phyloP scores from a whole-genome alignment of 306 rosid genomes.

The Styphnolobium japonicum region DNA sequence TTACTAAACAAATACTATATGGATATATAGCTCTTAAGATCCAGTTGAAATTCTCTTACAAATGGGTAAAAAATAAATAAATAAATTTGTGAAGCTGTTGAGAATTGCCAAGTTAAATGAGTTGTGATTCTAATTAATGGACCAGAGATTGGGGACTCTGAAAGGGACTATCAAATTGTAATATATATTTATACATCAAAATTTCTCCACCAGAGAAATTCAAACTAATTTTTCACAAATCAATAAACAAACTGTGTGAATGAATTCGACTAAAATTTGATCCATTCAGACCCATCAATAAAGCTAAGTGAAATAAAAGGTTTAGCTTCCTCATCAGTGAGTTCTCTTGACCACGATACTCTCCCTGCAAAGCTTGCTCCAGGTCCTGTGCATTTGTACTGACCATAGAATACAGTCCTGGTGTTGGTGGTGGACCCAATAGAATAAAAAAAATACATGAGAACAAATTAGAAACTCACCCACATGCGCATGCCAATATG shows the following conservation, averaged over 20 bases:
- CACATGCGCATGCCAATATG: slow-evolving; percentile 28
- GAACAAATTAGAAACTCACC: neutral
- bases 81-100: neutral
- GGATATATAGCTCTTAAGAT: neutral
- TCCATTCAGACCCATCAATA: slow-evolving; percentile 94
- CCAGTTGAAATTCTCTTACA: neutral
- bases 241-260: neutral
- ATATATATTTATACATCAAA: slow-evolving; percentile 6
- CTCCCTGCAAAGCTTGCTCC: slow-evolving; percentile 91
- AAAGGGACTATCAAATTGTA: neutral
- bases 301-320: slow-evolving; percentile 85
- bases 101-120: neutral
- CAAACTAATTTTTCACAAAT: neutral
- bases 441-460: neutral
- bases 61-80: neutral
- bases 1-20: neutral
- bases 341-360: slow-evolving; percentile 94
- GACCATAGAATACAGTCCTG: slow-evolving; percentile 98
- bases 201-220: neutral
- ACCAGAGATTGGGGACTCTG: neutral
- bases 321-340: slow-evolving; percentile 81
- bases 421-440: neutral
- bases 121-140: neutral
- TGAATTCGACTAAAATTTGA: slow-evolving; percentile 36
- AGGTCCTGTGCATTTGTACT: slow-evolving; percentile 86